phyloP scores from a whole-genome alignment of 176 grass and related monocot species.

The Musa acuminata region DNA sequence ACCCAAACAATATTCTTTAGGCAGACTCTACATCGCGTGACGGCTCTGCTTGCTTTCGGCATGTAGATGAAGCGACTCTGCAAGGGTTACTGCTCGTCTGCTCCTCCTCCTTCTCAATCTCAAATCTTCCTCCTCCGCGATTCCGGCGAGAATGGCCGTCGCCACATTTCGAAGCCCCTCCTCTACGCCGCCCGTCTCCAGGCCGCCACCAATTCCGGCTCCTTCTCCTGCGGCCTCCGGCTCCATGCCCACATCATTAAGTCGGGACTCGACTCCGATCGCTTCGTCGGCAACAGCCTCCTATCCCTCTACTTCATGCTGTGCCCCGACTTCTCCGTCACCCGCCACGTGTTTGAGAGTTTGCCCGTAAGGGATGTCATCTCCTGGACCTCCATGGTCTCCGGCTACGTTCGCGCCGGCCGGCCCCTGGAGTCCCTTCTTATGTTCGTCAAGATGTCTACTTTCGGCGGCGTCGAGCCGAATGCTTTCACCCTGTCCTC shows the following conservation, averaged over 20 bases:
- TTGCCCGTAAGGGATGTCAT: constrained; percentile 56
- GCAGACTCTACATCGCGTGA: no score
- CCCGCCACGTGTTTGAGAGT: constrained; percentile 62
- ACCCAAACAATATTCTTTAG: no score
- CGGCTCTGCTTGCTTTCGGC: not conserved
- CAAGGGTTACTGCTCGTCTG: not conserved
- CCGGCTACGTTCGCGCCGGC: constrained; percentile 39
- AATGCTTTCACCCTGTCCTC: constrained; percentile 65
- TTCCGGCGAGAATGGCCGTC: not conserved
- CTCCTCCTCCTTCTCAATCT: not conserved
- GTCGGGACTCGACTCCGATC: constrained; percentile 18
- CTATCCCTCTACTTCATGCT: constrained; percentile 66
- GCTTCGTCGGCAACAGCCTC: constrained; percentile 24
- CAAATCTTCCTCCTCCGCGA: not conserved
- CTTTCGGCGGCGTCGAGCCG: constrained; percentile 41
- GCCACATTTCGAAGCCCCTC: constrained; percentile 5
- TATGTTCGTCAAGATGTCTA: constrained; percentile 43
- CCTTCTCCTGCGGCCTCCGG: constrained; percentile 16
- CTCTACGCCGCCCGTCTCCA: constrained; percentile 14
- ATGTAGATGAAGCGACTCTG: constrained; percentile 1
- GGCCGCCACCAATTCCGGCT: not conserved
- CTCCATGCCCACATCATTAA: constrained; percentile 18
- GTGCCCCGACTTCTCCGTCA: constrained; percentile 31
- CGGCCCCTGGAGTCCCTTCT: constrained; percentile 38
- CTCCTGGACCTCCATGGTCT: constrained; percentile 75